phyloP scores from a whole-genome alignment of 305 asterid species.

The Ilex paraguariensis region DNA sequence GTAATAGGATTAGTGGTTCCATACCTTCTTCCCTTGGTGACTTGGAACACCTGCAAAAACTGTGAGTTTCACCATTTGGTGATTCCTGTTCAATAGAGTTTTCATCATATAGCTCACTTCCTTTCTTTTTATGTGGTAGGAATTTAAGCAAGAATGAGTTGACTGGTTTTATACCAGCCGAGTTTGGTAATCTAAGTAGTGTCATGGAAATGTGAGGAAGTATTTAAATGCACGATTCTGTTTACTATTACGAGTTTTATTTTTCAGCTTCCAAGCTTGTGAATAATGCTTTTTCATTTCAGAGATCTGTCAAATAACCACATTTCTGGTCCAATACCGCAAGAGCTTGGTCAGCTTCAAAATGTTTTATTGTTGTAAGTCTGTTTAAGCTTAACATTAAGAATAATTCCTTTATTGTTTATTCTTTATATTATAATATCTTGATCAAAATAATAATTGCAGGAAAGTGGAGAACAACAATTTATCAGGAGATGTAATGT shows the following conservation, averaged over 20 bases:
- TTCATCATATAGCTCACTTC: slow-evolving; percentile 1
- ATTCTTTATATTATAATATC: no score
- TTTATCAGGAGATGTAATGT: slow-evolving; percentile 73
- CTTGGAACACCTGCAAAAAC: slow-evolving; percentile 91
- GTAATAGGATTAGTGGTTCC: slow-evolving; percentile 60
- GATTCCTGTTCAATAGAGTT: background rate
- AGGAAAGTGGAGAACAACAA: slow-evolving; percentile 80
- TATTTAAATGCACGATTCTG: background rate
- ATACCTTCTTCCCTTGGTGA: slow-evolving; percentile 95
- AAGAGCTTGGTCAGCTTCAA: slow-evolving; percentile 85
- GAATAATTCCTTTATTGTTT: no score
- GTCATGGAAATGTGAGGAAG: slow-evolving; percentile 82
- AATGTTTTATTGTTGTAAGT: slow-evolving; percentile 80
- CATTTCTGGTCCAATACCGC: slow-evolving; percentile 78
- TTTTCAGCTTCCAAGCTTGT: background rate
- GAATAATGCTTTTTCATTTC: slow-evolving; percentile 11
- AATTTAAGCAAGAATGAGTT: slow-evolving; percentile 74
- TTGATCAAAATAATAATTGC: slow-evolving; percentile 8
- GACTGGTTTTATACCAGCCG: slow-evolving; percentile 72
- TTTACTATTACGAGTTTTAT: no score
- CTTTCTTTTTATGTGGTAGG: slow-evolving; percentile 29
- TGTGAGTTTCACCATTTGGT: slow-evolving; percentile 37
- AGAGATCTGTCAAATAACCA: slow-evolving; percentile 89
- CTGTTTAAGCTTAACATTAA: no score
- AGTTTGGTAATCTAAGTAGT: slow-evolving; percentile 90